Evolutionary conservation across 371 early-diverging fungal genomes (phyloP), one percentile per base, ranked within the genome.

Genomic region (Mortierella sp.): DNA sequence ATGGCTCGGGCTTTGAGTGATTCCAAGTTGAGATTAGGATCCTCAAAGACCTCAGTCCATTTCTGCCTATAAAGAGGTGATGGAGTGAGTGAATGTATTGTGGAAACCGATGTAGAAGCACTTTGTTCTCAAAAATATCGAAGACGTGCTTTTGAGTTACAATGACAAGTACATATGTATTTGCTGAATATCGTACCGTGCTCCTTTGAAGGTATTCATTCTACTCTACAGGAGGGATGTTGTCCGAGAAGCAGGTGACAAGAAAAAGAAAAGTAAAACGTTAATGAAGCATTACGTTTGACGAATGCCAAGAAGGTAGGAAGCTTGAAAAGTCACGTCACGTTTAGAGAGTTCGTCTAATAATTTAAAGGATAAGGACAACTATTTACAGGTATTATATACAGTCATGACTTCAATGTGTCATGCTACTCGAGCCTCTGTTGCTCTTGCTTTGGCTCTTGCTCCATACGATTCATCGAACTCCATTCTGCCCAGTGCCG

Each of bases 181-280:
- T 28, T n/a, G 22, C 35, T 39, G 22, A 12, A 39, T 28, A 12
- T 24, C 62, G 24, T 70, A 83, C 83, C 83, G 67, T 67, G 74
- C 77, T 54, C 83, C 83, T 71, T 83, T 76, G 65, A 83, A 35
- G 37, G 83, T 83, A 59, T 83, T 83, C 83, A 83, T 83, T 65
- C n/a, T 26, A 16, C 14, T 35, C n/a, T 24, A 26, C 26, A 16
- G 61, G 16, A 28, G 62, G 8, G 20, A 32, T 8, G 45, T 54
- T 24, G 62, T 61, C 20, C 39, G 10, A 32, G 12, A 26, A 30
- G 60, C 37, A 10, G 51, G 4, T 32, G 45, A 6, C 5, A 59
- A 39, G 14, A 43, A 9, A 60, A 22, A 60, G 10, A 26, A 57
- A 57, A 18, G 45, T 26, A 12, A 47, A 20, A 63, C 45, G 24